A percentile compares a stretch with the other conserved stretches of the same genome.
Conservation (phyloP, 208 protist species). For the Leptomonas seymouri region DNA sequence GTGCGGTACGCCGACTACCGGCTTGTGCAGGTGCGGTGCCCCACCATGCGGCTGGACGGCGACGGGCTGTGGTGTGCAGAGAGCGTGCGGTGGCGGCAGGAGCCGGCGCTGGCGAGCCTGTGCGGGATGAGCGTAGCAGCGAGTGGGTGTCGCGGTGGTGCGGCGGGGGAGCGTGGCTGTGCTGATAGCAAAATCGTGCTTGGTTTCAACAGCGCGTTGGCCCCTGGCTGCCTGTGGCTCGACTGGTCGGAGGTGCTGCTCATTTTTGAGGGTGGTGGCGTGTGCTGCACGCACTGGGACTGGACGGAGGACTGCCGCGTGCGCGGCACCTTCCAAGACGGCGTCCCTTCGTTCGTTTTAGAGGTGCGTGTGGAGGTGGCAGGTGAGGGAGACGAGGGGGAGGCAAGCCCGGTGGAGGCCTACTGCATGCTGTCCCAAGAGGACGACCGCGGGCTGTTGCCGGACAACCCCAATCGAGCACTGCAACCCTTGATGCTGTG, state of each 20-base stretch:
- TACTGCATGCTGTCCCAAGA: slow-evolving; percentile 60
- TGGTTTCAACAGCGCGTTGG: slow-evolving; percentile 18
- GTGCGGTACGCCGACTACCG: slow-evolving; percentile 30
- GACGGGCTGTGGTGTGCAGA: slow-evolving; percentile 38
- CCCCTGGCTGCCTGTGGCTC: slow-evolving; percentile 47
- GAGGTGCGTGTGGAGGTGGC: slow-evolving; percentile 37
- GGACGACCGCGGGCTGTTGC: slow-evolving; percentile 52
- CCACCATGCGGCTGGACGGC: slow-evolving; percentile 27
- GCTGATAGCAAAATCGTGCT: neutral
- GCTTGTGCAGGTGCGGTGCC: slow-evolving; percentile 46
- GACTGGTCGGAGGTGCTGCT: slow-evolving; percentile 53
- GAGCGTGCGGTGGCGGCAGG: slow-evolving; percentile 38
- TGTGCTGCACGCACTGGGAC: slow-evolving; percentile 39
- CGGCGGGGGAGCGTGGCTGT: no score
- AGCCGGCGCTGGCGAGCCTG: slow-evolving; percentile 33
- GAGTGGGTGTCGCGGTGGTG: no score
- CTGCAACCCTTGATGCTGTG: slow-evolving; percentile 50
- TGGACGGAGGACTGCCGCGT: slow-evolving; percentile 56
- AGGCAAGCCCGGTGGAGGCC: slow-evolving; percentile 30
- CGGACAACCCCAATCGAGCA: slow-evolving; percentile 31
- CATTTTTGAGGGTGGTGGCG: slow-evolving; percentile 63
- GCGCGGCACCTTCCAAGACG: slow-evolving; percentile 47
- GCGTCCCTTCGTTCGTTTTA: slow-evolving; percentile 45
- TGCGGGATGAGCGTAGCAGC: slow-evolving; percentile 46
- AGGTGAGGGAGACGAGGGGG: neutral